phyloP scores from a whole-genome alignment of 2,329 filamentous ascomycete genomes.

The Parafenestella ontariensis region DNA sequence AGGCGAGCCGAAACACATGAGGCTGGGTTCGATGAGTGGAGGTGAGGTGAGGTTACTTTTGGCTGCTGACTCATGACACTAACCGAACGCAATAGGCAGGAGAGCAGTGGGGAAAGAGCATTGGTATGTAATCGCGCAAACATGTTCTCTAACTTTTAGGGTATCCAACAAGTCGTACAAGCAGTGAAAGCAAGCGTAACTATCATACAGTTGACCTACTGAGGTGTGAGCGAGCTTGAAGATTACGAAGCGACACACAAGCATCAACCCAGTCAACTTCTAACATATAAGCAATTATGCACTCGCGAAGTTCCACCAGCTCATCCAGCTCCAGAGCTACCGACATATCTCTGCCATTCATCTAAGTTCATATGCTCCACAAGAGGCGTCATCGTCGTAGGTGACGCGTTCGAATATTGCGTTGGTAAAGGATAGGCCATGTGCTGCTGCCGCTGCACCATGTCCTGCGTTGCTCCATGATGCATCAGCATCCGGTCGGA shows the following conservation, averaged over 20 bases:
- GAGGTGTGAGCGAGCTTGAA: too few species aligned
- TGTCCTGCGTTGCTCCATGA: slow-evolving; percentile 1
- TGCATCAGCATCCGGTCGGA: slow-evolving; percentile 1
- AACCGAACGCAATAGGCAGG: background rate
- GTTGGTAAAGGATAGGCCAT: background rate
- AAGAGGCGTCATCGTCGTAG: background rate
- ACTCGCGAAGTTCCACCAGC: background rate
- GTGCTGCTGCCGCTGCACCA: background rate
- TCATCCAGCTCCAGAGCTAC: background rate
- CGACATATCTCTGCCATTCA: background rate
- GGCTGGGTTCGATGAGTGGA: background rate
- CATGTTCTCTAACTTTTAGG: background rate
- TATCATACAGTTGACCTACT: too few species aligned
- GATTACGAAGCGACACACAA: too few species aligned
- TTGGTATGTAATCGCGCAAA: background rate
- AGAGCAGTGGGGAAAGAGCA: background rate
- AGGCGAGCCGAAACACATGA: background rate
- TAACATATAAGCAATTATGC: background rate
- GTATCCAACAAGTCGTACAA: too few species aligned
- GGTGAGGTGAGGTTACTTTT: background rate
- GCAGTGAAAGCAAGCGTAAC: too few species aligned
- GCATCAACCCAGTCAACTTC: too few species aligned
- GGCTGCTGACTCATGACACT: slow-evolving; percentile 1
- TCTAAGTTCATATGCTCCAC: background rate
- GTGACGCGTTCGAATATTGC: background rate